Evolutionary conservation across 768 basidiomycete genomes (phyloP), one percentile per base, ranked within the genome.

Genomic region (Termitomyces sp.): DNA sequence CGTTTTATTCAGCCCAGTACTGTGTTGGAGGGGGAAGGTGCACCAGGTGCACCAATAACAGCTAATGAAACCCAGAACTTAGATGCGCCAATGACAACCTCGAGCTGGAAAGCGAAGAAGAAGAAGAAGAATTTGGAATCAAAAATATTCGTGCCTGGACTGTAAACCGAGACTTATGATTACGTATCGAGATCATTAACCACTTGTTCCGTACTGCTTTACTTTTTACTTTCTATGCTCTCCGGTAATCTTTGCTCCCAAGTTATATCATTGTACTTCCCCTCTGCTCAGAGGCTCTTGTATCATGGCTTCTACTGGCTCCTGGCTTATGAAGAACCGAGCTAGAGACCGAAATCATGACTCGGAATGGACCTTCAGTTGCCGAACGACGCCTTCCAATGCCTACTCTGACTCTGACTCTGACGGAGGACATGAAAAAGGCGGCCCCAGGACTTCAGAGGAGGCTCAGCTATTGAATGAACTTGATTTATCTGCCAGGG

Each of bases 401-500:
- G 57, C 63, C 20, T 62, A 67, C 35, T 68, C 58, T 26, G 69
- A 70, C 52, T 67, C 66, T n/a, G 68, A 63, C 33, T 58, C 62
- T 20, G 60, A 61, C 40, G 5, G 41, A 16, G 68, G 69, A 36
- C 61, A 56, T 7, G 65, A 68, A 4, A 58, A 54, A 48, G 64
- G 62, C 2, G 70, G 69, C 8, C 64, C 70, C 10, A 64, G 13
- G 23, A 47, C 57, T 4, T 66, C 69, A 6, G 65, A 69, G 26
- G 71, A 75, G 57, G 59, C 63, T 32, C 61, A 65, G 41, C 61
- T 74, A 8, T 48, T 82, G 50, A 71, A 77, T 2, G 83, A 85
- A 26, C 68, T 91, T 51, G 88, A 91, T 63, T 71, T 91, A 1
- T 79, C 86, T 0, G 66, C 73, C 2, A 77, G 90, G 20, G 72